Base-by-base conservation (phyloP, 345 rosid genomes). In the Chamaenerion angustifolium region DNA sequence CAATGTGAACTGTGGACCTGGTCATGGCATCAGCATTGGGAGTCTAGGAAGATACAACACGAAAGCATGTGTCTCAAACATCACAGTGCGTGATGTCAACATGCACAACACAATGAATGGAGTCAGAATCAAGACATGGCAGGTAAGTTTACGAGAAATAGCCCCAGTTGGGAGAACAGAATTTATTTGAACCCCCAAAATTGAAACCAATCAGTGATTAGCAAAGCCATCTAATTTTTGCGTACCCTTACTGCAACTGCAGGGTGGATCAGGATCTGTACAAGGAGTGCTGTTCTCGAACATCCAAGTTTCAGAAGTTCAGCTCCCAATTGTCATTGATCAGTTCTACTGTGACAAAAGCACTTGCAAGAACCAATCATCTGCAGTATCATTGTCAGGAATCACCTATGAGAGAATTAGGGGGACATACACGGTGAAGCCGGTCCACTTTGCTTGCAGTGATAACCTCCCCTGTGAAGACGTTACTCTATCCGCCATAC, bases 41-140 rank as follows among this genome's bases (percentile, higher is more conserved):
- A 74, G 98, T 48, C 82, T 92, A 47, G 96, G 98, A 59, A 82
- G 56, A 64, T 80, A 76, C 58, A 68, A 75, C 49, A 80, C 79
- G 42, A 87, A 82, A 69, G 95, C 96, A n/a, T 87, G 98, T 57
- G 96, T 92, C 56, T 82, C 98, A 4, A 84, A 87, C 66, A 78
- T 92, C 69, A 92, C 93, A 1, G 72, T 92, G 18, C 72, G 89
- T 31, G 85, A 92, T 62, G 74, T 92, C 40, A 60, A 69, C 21
- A 80, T 92, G 76, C 93, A 75, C 45, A 76, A 77, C 71, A 87
- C 96, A 42, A 82, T 82, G 95, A 84, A 71, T 12, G 96, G 95
- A 52, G 93, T 82, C 75, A 73, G 94, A 64, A 82, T 92, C 55
- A 92, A 92, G 82, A 92, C 96, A 3, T 87, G 98, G 98, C 96